Percentiles rank a stretch among this genome's conserved stretches.
Conservation (phyloP, 345 rosid genomes). For the Populus deltoides region DNA sequence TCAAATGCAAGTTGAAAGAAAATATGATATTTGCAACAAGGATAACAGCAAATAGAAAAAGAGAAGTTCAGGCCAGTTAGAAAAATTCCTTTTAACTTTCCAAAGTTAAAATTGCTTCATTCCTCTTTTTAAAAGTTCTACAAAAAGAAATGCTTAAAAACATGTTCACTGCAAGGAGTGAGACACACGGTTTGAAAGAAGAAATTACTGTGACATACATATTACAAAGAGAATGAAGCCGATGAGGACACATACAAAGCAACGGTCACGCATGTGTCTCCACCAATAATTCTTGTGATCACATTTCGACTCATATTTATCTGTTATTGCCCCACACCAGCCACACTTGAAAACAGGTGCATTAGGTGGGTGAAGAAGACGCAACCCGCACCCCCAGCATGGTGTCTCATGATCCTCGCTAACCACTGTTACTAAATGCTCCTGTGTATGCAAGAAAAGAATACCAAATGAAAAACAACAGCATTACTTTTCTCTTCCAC, state of each 20-base stretch:
- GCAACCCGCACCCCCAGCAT: conserved; percentile 97
- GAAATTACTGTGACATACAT: conserved; percentile 46
- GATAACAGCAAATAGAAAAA: too few relatives aligned
- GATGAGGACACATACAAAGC: conserved; percentile 57
- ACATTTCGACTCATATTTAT: conserved; percentile 39
- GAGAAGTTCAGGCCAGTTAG: too few relatives aligned
- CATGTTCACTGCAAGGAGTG: neutral
- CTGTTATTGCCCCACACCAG: conserved; percentile 96
- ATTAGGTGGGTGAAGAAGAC: conserved; percentile 63
- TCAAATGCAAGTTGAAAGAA: too few relatives aligned
- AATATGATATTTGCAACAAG: too few relatives aligned
- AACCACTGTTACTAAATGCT: conserved; percentile 44
- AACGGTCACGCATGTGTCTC: conserved; percentile 83
- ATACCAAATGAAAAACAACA: neutral
- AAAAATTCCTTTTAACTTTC: too few relatives aligned
- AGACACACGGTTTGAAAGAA: neutral
- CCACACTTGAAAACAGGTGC: conserved; percentile 76
- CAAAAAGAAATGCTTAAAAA: neutral
- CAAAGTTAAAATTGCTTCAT: too few relatives aligned
- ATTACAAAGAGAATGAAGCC: conserved; percentile 71
- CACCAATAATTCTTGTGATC: conserved; percentile 55
- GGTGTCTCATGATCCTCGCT: conserved; percentile 53
- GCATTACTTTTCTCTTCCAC: neutral
- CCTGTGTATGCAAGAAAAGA: conserved; percentile 30
- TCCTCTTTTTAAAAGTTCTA: too few relatives aligned